Evolutionary conservation across 179 eudicot species (phyloP).

Genomic region (Heliamphora pulchella): DNA sequence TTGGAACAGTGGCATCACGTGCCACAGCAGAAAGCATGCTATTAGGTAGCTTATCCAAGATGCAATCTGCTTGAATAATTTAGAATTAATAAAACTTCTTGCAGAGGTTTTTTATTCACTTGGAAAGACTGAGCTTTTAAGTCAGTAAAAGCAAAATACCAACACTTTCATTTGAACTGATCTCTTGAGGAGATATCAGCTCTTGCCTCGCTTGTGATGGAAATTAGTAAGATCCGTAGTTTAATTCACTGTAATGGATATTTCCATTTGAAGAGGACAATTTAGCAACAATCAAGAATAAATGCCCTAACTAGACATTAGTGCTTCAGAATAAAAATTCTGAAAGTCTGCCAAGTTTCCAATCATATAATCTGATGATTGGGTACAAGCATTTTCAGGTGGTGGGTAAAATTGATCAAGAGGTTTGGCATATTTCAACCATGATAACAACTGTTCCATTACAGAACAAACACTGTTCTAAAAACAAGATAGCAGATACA

Average conservation of each 20-base stretch:
- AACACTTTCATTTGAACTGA: background rate
- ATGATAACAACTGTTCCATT: background rate
- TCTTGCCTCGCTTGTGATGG: background rate
- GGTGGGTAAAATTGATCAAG: background rate
- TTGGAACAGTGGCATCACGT: background rate
- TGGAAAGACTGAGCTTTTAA: background rate
- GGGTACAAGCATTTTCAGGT: background rate
- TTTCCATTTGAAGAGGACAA: background rate
- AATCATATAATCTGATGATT: background rate
- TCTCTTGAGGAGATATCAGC: conserved; percentile 4
- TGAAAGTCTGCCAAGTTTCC: background rate
- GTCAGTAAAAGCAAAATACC: background rate
- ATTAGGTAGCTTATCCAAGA: background rate
- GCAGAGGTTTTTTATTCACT: background rate
- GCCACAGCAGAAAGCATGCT: background rate
- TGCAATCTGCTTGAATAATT: background rate
- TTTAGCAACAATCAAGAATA: background rate
- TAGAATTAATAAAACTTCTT: background rate
- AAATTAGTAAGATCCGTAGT: background rate
- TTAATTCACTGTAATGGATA: background rate
- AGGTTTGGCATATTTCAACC: background rate
- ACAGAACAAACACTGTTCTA: background rate
- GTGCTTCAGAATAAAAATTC: background rate
- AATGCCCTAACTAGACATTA: background rate
- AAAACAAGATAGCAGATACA: background rate